phyloP scores from a whole-genome alignment of 2,329 filamentous ascomycete species.

The Colletotrichum melonis region DNA sequence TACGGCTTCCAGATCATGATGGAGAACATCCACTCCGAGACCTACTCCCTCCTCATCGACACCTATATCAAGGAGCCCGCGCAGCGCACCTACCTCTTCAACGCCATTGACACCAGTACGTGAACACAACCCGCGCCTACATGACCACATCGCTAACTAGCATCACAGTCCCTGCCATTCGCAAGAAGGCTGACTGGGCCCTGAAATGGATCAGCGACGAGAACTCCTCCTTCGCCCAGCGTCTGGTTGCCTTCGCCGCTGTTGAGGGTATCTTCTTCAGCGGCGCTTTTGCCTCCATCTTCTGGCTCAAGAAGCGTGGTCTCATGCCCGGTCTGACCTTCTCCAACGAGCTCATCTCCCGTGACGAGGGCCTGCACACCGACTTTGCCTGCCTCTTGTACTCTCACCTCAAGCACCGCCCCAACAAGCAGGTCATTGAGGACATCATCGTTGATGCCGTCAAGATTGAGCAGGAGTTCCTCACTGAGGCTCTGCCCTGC shows the following conservation, averaged over 20 bases:
- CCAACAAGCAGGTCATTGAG: conserved; percentile 82
- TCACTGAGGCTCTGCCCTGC: conserved; percentile 93
- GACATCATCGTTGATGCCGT: conserved; percentile 96
- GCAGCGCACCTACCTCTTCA: conserved; percentile 95
- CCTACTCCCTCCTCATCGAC: conserved; percentile 98
- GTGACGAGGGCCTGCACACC: conserved; percentile 98
- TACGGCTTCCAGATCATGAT: conserved; percentile 99
- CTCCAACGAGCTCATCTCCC: conserved; percentile 99
- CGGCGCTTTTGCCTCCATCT: conserved; percentile 97
- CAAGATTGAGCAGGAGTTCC: conserved; percentile 94
- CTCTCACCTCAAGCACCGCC: conserved; percentile 95
- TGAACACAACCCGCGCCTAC: conserved; percentile 59
- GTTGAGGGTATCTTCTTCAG: conserved; percentile 99
- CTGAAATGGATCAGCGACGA: conserved; percentile 94
- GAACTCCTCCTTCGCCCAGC: conserved; percentile 93
- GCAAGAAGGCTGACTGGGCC: conserved; percentile 99
- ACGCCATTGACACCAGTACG: conserved; percentile 97
- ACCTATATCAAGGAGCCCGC: conserved; percentile 99
- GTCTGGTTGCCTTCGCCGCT: conserved; percentile 95
- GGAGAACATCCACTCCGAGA: conserved; percentile 99
- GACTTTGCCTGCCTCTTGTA: conserved; percentile 98
- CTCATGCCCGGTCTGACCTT: conserved; percentile 99
- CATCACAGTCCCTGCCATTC: conserved; percentile 87
- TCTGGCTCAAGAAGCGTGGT: conserved; percentile 99
- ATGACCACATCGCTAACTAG: conserved; percentile 48